Evolutionary conservation across 768 basidiomycete genomes (phyloP).

Genomic region (Lactarius psammicola): DNA sequence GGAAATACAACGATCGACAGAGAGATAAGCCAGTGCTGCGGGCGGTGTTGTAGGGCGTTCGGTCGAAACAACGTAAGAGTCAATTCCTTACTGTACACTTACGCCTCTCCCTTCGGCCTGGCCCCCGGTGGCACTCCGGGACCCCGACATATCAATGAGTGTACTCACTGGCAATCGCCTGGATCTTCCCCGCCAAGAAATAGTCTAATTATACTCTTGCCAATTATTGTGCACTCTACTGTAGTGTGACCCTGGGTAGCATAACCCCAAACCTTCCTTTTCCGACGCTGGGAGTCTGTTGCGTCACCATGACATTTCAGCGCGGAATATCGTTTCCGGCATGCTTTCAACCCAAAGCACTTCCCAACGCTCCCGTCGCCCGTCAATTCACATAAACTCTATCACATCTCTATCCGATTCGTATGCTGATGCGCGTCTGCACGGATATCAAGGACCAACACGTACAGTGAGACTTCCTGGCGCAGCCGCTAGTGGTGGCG

Average conservation of each 20-base stretch:
- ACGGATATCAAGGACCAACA: slow-evolving; percentile 45
- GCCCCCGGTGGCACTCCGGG: not conserved
- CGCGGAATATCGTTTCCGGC: not conserved
- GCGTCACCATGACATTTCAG: not conserved
- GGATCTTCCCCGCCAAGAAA: not conserved
- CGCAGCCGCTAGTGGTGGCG: slow-evolving; percentile 61
- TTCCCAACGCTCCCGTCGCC: slow-evolving; percentile 23
- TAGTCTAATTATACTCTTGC: not conserved
- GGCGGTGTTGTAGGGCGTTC: not conserved
- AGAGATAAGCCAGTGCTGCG: not conserved
- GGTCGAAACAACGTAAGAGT: slow-evolving; percentile 6
- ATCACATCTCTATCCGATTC: slow-evolving; percentile 18
- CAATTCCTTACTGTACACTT: not conserved
- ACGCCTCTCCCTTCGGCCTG: not conserved
- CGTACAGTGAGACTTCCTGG: slow-evolving; percentile 59
- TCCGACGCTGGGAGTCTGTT: no score
- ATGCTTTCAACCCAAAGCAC: slow-evolving; percentile 19
- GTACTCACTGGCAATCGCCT: not conserved
- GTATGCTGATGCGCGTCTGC: slow-evolving; percentile 44
- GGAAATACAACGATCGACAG: slow-evolving; percentile 3
- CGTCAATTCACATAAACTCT: slow-evolving; percentile 15
- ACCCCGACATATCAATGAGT: not conserved
- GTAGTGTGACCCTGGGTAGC: not conserved
- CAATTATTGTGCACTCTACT: not conserved
- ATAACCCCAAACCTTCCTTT: no score